Conservation (phyloP, 1,284 basidiomycete genomes). For the Trametes pubescens region DNA sequence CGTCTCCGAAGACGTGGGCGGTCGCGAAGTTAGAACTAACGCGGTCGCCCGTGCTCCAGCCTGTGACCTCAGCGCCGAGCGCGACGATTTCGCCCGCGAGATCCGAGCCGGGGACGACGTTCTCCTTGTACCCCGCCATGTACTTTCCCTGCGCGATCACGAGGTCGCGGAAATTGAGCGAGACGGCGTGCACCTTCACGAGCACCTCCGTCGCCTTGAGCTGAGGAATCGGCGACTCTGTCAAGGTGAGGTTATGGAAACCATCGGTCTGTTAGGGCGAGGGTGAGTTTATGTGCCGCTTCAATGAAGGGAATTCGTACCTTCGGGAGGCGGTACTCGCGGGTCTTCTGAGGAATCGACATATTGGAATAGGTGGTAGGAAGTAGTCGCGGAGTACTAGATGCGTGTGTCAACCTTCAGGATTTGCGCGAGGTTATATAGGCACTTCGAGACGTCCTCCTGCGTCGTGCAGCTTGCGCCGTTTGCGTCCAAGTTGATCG, state of each 20-base stretch:
- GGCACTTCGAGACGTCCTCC: too few species aligned
- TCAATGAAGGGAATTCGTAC: constrained; percentile 1
- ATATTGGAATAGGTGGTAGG: constrained; percentile 15
- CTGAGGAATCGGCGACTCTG: constrained; percentile 42
- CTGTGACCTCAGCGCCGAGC: constrained; percentile 58
- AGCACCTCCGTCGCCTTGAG: constrained; percentile 53
- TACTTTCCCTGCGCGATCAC: constrained; percentile 47
- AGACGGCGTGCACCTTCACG: constrained; percentile 60
- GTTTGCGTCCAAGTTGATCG: too few species aligned
- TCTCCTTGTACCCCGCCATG: constrained; percentile 38
- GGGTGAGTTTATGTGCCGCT: neutral
- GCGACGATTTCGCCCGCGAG: constrained; percentile 67
- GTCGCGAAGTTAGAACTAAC: constrained; percentile 46
- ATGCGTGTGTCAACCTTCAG: too few species aligned
- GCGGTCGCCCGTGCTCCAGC: constrained; percentile 58
- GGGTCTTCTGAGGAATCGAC: constrained; percentile 41
- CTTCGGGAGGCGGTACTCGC: constrained; percentile 45
- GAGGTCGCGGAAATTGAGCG: constrained; percentile 58
- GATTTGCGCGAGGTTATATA: too few species aligned
- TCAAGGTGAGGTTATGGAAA: constrained; percentile 44
- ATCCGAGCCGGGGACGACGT: constrained; percentile 65
- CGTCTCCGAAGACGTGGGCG: constrained; percentile 28
- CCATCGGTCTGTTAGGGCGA: constrained; percentile 37
- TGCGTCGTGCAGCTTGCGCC: too few species aligned
- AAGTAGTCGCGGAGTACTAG: too few species aligned